Evolutionary conservation across 2,329 filamentous ascomycete genomes (phyloP).

Genomic region (Stagonosporopsis chrysanthemi): DNA sequence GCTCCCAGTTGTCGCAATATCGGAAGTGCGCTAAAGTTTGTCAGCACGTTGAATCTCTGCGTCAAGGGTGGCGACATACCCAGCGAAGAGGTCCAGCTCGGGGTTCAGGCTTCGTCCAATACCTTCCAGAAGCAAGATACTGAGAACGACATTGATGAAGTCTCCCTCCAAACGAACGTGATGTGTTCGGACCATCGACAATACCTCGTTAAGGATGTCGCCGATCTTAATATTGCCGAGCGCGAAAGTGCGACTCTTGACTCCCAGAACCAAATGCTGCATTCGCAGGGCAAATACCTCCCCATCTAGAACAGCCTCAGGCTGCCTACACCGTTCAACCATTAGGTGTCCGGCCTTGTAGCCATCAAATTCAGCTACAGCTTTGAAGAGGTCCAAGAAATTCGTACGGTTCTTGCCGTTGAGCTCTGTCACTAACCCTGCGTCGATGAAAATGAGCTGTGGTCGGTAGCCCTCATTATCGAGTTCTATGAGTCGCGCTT

Average conservation of each 20-base stretch:
- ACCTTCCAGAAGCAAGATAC: slow-evolving; percentile 89
- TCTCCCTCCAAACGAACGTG: slow-evolving; percentile 96
- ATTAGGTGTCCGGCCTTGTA: slow-evolving; percentile 95
- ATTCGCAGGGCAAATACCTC: slow-evolving; percentile 95
- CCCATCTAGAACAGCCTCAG: slow-evolving; percentile 84
- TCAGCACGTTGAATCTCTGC: slow-evolving; percentile 19
- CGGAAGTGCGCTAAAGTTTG: slow-evolving; percentile 73
- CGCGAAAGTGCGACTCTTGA: slow-evolving; percentile 90
- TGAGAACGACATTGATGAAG: slow-evolving; percentile 97
- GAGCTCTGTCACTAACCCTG: slow-evolving; percentile 91
- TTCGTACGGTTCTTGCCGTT: slow-evolving; percentile 86
- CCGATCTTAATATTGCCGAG: slow-evolving; percentile 95
- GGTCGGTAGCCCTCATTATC: slow-evolving; percentile 89
- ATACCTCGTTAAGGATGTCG: slow-evolving; percentile 88
- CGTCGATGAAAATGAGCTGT: slow-evolving; percentile 97
- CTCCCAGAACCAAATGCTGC: slow-evolving; percentile 91
- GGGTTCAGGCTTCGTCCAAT: slow-evolving; percentile 90
- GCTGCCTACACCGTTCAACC: slow-evolving; percentile 93
- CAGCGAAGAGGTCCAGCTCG: slow-evolving; percentile 82
- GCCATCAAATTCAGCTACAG: slow-evolving; percentile 94
- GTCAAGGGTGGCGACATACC: slow-evolving; percentile 53
- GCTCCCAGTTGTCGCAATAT: slow-evolving; percentile 88
- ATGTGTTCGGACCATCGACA: slow-evolving; percentile 89
- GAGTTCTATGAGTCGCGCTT: slow-evolving; percentile 74
- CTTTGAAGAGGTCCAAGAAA: slow-evolving; percentile 94